Evolutionary conservation across 805 yeast genomes (phyloP), one percentile per base, ranked within the genome.

Genomic region (Ogataea nitratoaversa): DNA sequence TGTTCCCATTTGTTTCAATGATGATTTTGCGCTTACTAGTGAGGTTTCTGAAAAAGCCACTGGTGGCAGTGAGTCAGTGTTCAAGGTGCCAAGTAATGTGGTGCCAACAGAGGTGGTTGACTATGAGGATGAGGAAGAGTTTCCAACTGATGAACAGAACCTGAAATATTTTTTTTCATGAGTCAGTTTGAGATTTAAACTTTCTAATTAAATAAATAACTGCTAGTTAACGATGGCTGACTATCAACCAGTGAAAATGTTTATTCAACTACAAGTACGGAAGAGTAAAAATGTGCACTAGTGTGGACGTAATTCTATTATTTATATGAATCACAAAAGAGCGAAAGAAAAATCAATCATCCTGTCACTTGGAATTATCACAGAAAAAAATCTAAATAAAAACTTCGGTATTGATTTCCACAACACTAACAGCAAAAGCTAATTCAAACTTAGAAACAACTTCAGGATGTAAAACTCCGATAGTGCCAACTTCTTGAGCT

Each of bases 391-490:
- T 13, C 56, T 70, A 87, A 65, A 89, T 76, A 71, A 91, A 91
- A 41, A 80, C 84, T 68, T 89, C 93, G 39, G 93, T 80, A 59
- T 91, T 84, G 47, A 93, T 73, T 71, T 93, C 99, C 45, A 90
- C 91, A 42, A 83, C 74, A 24, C 96, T 84, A 42, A 90, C 95
- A 53, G 96, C 96, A 56, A 82, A 87, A 38, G 97, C 96, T 47
- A 93, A 78, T 50, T 89, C 97, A 59, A 90, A 93, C 57, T 75
- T 70, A 46, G 74, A 74, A 73, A 91, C 73, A 38, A 93, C 99
- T 59, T 83, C 88, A 27, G 99, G 99, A 64, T 93, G 99, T 54
- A 93, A 72, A 43, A 89, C 96, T 65, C 99, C 99, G 52, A 93
- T 71, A 34, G 79, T 69, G 50, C 99, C 99, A 55, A 90, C 74